Evolutionary conservation across 345 rosid genomes (phyloP).

Genomic region (Salix brachista): DNA sequence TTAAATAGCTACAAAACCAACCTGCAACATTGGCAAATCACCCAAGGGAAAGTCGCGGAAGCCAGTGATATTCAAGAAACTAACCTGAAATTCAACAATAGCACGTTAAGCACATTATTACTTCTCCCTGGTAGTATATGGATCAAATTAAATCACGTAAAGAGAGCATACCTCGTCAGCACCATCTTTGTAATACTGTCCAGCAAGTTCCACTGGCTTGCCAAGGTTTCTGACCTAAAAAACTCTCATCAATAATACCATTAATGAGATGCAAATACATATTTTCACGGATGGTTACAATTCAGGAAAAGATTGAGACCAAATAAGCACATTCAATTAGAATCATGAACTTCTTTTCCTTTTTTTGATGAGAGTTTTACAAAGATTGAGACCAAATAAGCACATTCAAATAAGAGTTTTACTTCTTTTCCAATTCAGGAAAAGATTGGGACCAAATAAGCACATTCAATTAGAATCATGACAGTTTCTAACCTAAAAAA

Average conservation of each 20-base stretch:
- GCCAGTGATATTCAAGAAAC: slow-evolving; percentile 88
- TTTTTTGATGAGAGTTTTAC: no score
- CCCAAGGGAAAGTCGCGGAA: slow-evolving; percentile 95
- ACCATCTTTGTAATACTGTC: slow-evolving; percentile 83
- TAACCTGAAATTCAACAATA: slow-evolving; percentile 54
- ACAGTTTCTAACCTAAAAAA: slow-evolving; percentile 66
- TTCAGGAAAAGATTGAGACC: not conserved
- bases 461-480: no score
- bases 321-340: not conserved
- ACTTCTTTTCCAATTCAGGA: no score
- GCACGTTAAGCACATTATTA: slow-evolving; percentile 1
- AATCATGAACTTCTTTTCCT: not conserved
- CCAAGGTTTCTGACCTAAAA: slow-evolving; percentile 84
- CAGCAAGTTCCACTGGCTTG: slow-evolving; percentile 91
- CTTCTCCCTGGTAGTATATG: not conserved
- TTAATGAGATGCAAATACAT: not conserved
- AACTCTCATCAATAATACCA: slow-evolving; percentile 4
- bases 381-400: no score
- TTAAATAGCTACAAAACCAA: slow-evolving; percentile 21
- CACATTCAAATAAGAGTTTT: no score
- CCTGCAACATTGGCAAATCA: slow-evolving; percentile 97
- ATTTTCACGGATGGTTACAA: not conserved
- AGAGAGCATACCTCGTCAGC: slow-evolving; percentile 80
- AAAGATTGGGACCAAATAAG: no score
- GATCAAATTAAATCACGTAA: not conserved